These are phyloP conservation scores for Fallopia convolvulus DNA, from an alignment of 148 eudicot genomes.

Conservation along the genomic window DNA sequence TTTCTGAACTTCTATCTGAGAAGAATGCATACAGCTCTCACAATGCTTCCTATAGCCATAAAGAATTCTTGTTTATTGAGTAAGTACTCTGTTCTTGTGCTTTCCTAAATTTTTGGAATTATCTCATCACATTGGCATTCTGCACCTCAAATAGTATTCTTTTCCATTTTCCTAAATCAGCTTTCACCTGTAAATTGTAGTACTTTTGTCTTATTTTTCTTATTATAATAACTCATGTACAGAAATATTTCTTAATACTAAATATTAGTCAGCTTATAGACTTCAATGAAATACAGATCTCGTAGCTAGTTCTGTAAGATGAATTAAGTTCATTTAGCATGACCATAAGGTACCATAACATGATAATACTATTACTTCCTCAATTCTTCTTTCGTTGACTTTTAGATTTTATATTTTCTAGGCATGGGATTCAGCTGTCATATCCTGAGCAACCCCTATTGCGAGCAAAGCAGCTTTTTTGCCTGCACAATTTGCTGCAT, in stretches of 20 bases:
- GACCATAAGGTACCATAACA: background rate
- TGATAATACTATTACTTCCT: background rate
- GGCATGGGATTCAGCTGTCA: constrained; percentile 45
- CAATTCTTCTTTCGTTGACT: background rate
- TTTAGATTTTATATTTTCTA: constrained; percentile 16
- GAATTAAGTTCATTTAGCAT: background rate
- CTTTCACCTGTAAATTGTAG: background rate
- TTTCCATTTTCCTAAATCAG: background rate
- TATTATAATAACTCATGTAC: background rate
- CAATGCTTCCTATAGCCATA: constrained; percentile 41
- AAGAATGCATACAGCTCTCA: constrained; percentile 52
- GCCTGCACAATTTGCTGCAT: constrained; percentile 61
- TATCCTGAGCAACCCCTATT: constrained; percentile 80
- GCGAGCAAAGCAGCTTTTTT: constrained; percentile 81
- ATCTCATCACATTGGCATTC: background rate
- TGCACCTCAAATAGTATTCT: background rate
- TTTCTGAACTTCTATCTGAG: constrained; percentile 48
- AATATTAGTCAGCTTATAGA: background rate
- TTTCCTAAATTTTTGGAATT: background rate
- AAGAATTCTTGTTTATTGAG: constrained; percentile 42
- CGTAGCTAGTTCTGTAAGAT: background rate
- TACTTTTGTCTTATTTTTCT: background rate
- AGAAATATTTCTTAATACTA: background rate
- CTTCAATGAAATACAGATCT: background rate
- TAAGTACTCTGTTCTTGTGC: constrained; percentile 32